Evolutionary conservation across 371 early-diverging fungal genomes (phyloP), one percentile per base, ranked within the genome.

Genomic region (Zopfochytrium polystomum): DNA sequence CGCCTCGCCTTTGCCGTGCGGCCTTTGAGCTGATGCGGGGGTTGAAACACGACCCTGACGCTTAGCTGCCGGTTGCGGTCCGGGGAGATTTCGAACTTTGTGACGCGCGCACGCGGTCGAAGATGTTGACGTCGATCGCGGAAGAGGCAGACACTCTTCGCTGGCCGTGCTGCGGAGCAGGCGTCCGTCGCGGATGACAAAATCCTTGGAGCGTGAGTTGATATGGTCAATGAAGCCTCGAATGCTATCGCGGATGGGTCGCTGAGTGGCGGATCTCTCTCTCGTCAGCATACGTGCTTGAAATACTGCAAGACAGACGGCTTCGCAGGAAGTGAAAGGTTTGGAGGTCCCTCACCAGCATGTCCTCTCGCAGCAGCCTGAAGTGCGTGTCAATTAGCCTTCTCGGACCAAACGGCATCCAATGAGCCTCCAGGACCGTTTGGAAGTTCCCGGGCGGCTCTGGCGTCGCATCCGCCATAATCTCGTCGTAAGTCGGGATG

Each of bases 331-430:
- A n/a, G n/a, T n/a, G n/a, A n/a, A n/a, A n/a, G n/a, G n/a, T n/a
- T n/a, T n/a, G n/a, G n/a, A n/a, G n/a, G n/a, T n/a, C n/a, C 65
- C 70, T 1, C 68, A 84, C 74, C 25, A 81, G 58, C 25, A 78
- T 74, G 55, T 87, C 89, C 20, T 84, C 84, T 0, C 87, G 75
- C 67, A 88, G 72, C 45, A 88, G 65, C 34, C 75, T 77, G 56
- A 81, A 87, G 44, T 87, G 87, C 0, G 86, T 84, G 57, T 82
- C 78, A 0, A 86, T 54, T 54, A 86, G 83, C 46, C 84, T 71
- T 0, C 85, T 81, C 0, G 73, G 76, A 4, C 82, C 80, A 42
- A 82, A 81, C 1, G 81, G 63, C 11, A 66, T 59, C 56, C 77
- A 63, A 35, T 63, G 63, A 0, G 63, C 63, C 22, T 56, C 33